phyloP scores from a whole-genome alignment of 2,329 filamentous ascomycete species.

The Rhynchosporium graminicola region DNA sequence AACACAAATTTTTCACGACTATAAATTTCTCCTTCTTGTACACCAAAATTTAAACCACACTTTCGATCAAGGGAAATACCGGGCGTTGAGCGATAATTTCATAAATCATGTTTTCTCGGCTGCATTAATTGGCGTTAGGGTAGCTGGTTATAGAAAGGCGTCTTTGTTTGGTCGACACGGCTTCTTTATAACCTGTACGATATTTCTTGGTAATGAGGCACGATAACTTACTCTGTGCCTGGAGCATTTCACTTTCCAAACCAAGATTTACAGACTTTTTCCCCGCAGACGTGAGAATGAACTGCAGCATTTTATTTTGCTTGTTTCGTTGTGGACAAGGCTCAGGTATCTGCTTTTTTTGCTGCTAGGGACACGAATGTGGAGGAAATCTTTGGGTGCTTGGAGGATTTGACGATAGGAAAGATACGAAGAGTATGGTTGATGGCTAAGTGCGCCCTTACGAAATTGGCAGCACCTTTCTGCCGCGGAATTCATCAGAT shows the following conservation, averaged over 20 bases:
- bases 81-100: slow-evolving; percentile 3
- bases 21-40: slow-evolving; percentile 9
- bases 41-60: slow-evolving; percentile 6
- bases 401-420: not conserved
- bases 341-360: not conserved
- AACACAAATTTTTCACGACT: not conserved
- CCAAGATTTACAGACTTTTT: not conserved
- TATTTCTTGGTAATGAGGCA: not conserved
- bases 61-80: slow-evolving; percentile 2
- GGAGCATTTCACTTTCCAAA: not conserved
- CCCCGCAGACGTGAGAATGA: not conserved
- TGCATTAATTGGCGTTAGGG: slow-evolving; percentile 8
- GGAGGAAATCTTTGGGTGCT: not conserved
- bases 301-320: not conserved
- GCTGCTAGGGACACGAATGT: no score
- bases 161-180: not conserved
- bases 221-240: not conserved
- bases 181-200: slow-evolving; percentile 2
- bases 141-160: not conserved
- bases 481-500: not conserved
- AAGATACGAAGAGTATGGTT: not conserved
- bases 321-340: not conserved
- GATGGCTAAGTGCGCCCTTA: slow-evolving; percentile 1
- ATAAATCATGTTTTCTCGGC: not conserved
- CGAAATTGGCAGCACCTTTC: not conserved